Conservation (phyloP, 2,329 filamentous ascomycete genomes). For the Colletotrichum kahawae region DNA sequence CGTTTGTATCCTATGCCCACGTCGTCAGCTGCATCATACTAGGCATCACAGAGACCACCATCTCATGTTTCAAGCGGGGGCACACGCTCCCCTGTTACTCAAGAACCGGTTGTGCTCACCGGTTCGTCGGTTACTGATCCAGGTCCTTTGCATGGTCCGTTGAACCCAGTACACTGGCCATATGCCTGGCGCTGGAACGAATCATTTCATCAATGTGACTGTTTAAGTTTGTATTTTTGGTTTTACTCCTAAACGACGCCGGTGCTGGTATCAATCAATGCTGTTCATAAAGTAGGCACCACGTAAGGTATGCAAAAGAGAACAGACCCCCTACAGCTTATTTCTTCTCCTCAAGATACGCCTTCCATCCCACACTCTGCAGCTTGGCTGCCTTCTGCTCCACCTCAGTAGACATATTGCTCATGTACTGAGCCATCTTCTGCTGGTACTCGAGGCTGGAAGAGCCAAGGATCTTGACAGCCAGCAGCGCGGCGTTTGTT, state of each 20-base stretch:
- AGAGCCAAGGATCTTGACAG: constrained; percentile 69
- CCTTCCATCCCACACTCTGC: constrained; percentile 59
- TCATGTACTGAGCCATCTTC: constrained; percentile 65
- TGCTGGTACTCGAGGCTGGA: constrained; percentile 60
- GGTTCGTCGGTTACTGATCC: background rate
- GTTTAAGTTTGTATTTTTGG: background rate
- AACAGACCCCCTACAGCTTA: constrained; percentile 12
- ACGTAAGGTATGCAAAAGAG: background rate
- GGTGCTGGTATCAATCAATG: constrained; percentile 20
- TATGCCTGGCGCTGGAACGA: background rate
- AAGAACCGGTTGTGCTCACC: background rate
- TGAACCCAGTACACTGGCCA: background rate
- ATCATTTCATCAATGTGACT: background rate
- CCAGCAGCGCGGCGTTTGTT: constrained; percentile 77
- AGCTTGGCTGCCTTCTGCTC: constrained; percentile 65
- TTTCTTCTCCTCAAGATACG: constrained; percentile 51
- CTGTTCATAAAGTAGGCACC: background rate
- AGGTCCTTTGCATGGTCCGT: background rate
- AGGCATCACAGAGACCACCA: background rate
- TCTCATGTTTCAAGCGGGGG: background rate
- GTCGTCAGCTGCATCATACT: background rate
- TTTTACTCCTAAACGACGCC: background rate
- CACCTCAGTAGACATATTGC: constrained; percentile 68
- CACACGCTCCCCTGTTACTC: background rate
- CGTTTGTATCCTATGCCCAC: background rate